A percentile compares a stretch with the other conserved stretches of the same genome.
phyloP scores from a whole-genome alignment of 2,329 filamentous ascomycete genomes.

The Nemania abortiva region DNA sequence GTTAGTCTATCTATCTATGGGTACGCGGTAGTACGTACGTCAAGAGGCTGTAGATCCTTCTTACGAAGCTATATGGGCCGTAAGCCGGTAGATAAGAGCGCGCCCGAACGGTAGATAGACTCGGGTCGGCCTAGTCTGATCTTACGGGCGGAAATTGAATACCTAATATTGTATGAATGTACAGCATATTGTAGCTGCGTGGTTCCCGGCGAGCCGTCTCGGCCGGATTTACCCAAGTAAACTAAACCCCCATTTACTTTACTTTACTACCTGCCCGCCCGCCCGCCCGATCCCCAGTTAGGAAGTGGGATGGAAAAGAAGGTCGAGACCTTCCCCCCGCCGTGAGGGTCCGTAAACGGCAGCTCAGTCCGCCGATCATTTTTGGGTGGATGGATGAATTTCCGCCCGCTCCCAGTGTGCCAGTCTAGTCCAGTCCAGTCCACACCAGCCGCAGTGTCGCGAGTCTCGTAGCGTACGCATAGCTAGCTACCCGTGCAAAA shows the following conservation, averaged over 20 bases:
- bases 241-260: too few relatives aligned
- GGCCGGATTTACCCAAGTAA: background rate
- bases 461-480: too few relatives aligned
- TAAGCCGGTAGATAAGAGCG: background rate
- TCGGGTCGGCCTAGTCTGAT: background rate
- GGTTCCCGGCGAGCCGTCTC: background rate
- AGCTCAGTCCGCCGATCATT: conserved; percentile 28
- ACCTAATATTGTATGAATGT: background rate
- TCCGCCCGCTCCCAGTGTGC: background rate
- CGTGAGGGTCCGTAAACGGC: conserved; percentile 23
- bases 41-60: background rate
- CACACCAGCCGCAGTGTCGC: conserved; percentile 22
- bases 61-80: background rate
- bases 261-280: too few relatives aligned
- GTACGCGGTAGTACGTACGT: background rate
- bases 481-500: background rate
- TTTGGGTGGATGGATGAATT: background rate
- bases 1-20: too few relatives aligned
- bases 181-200: background rate
- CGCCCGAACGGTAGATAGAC: background rate
- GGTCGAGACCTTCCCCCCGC: conserved; percentile 17
- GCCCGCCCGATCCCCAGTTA: too few relatives aligned
- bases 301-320: background rate
- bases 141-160: background rate
- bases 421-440: conserved; percentile 2